Evolutionary conservation across 345 rosid genomes (phyloP).

Genomic region (Bruguiera gymnorhiza): DNA sequence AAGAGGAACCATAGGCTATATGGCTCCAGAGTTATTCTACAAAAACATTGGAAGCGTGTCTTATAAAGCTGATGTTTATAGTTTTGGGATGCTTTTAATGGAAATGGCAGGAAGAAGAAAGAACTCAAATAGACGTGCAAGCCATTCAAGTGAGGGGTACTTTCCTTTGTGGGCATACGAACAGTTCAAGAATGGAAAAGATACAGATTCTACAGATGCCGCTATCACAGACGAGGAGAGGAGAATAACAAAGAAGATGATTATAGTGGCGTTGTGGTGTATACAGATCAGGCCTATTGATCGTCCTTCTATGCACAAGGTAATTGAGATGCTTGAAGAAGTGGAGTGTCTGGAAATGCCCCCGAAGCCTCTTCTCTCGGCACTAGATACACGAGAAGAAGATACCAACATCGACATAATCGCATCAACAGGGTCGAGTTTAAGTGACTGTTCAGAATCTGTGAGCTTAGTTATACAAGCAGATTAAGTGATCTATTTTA

Average conservation of each 20-base stretch:
- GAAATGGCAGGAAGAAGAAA: background rate
- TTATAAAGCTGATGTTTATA: background rate
- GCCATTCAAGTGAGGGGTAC: background rate
- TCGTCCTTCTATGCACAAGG: background rate
- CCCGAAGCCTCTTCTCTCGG: background rate
- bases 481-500: background rate
- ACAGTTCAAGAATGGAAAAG: background rate
- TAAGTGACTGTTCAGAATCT: background rate
- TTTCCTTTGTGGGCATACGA: background rate
- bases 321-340: background rate
- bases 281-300: background rate
- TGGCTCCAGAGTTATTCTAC: background rate
- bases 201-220: background rate
- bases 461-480: background rate
- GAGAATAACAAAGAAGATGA: background rate
- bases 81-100: background rate
- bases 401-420: background rate
- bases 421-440: background rate
- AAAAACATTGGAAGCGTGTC: background rate
- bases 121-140: background rate
- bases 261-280: background rate
- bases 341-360: background rate
- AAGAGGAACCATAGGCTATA: background rate
- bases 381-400: background rate
- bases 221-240: background rate